Evolutionary conservation across 2,329 filamentous ascomycete genomes (phyloP).

Genomic region (Fusarium miscanthi): DNA sequence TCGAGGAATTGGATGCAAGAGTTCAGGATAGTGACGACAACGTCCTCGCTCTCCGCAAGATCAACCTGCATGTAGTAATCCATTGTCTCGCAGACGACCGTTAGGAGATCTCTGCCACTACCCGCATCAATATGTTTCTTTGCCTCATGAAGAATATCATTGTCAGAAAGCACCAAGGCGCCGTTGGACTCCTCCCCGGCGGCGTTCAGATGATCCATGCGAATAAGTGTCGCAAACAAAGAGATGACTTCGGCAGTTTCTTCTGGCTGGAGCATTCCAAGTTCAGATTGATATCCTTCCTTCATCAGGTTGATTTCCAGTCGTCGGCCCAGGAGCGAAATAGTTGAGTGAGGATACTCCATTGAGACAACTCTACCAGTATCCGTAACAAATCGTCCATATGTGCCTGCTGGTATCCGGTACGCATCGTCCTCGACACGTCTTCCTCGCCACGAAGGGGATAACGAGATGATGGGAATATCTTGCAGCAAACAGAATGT

Average conservation of each 20-base stretch:
- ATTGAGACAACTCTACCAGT: conserved; percentile 79
- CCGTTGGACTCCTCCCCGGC: conserved; percentile 32
- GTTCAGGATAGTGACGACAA: conserved; percentile 72
- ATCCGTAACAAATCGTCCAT: conserved; percentile 80
- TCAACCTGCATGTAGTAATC: conserved; percentile 75
- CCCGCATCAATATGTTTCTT: conserved; percentile 61
- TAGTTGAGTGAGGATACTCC: conserved; percentile 82
- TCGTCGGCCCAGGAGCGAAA: conserved; percentile 82
- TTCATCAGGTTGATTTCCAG: conserved; percentile 74
- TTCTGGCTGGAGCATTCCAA: conserved; percentile 66
- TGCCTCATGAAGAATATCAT: conserved; percentile 64
- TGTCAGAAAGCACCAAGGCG: conserved; percentile 51
- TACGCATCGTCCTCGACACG: conserved; percentile 63
- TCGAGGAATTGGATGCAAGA: conserved; percentile 85
- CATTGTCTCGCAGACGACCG: conserved; percentile 85
- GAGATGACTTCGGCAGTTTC: conserved; percentile 79
- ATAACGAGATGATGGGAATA: conserved; percentile 70
- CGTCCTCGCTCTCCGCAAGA: conserved; percentile 65
- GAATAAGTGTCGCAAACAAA: conserved; percentile 77
- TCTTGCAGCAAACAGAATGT: conserved; percentile 75
- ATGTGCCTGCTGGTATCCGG: conserved; percentile 72
- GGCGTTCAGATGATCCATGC: conserved; percentile 58
- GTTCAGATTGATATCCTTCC: conserved; percentile 63
- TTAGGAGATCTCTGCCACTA: conserved; percentile 78
- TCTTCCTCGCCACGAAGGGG: conserved; percentile 58